These are phyloP conservation scores for Talaromyces sp. DNA, from an alignment of 2,329 filamentous ascomycete genomes.

Conservation along the genomic window DNA sequence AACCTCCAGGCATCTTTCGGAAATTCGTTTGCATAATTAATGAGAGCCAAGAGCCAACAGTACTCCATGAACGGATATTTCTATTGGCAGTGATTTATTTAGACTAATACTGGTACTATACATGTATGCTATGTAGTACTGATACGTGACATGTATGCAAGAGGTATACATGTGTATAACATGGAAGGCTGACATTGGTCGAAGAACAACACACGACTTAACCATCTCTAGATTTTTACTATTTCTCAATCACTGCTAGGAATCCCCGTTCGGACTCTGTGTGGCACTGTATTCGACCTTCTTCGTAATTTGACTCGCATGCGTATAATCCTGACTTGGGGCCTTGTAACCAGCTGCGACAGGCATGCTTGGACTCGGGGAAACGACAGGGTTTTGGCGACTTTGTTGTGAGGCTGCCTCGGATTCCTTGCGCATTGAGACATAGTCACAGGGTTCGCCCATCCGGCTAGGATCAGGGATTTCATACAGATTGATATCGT, in stretches of 20 bases:
- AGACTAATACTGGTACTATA: not conserved
- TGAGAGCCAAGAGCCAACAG: not conserved
- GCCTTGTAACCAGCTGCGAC: not conserved
- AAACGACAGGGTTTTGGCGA: not conserved
- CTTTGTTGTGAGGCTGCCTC: not conserved
- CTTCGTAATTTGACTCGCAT: not conserved
- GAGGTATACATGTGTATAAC: too few relatives aligned
- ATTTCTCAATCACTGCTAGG: too few relatives aligned
- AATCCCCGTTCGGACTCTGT: too few relatives aligned
- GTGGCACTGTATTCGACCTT: not conserved
- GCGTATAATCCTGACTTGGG: not conserved
- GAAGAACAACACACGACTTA: not conserved
- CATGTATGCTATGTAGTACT: too few relatives aligned
- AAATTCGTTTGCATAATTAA: not conserved
- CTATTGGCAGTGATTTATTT: not conserved
- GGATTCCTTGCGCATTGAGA: not conserved
- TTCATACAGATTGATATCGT: not conserved
- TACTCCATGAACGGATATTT: not conserved
- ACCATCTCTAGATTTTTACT: too few relatives aligned
- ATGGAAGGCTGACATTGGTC: not conserved
- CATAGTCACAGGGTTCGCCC: not conserved
- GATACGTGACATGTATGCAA: too few relatives aligned
- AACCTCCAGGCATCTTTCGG: not conserved
- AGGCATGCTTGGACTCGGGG: not conserved
- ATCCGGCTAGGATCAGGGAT: not conserved